Evolutionary conservation across 257 asterid genomes (phyloP).

Genomic region (Salvia splendens): DNA sequence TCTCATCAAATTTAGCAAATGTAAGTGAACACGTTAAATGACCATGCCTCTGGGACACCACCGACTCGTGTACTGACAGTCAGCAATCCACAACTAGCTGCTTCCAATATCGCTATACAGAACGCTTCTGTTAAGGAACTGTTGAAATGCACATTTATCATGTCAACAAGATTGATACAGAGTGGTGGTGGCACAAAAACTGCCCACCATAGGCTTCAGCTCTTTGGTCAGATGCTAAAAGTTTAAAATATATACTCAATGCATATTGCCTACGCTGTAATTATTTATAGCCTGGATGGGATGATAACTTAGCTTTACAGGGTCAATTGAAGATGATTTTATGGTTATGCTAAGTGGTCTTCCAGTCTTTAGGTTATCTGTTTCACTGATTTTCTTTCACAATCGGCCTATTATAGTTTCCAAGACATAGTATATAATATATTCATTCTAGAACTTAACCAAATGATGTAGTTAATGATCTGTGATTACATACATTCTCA

Average conservation of each 20-base stretch:
- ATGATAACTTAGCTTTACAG: neutral
- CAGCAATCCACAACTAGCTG: constrained; percentile 96
- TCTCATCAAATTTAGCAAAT: constrained; percentile 33
- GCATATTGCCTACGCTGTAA: neutral
- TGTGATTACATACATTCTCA: neutral
- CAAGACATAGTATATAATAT: neutral
- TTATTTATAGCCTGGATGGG: neutral
- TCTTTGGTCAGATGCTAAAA: neutral
- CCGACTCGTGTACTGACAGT: constrained; percentile 99
- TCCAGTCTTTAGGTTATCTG: neutral
- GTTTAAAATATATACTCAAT: neutral
- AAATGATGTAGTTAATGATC: neutral
- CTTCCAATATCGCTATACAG: constrained; percentile 96
- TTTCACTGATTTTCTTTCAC: neutral
- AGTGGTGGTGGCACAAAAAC: constrained; percentile 13
- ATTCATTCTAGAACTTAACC: neutral
- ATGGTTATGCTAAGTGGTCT: neutral
- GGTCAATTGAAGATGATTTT: neutral
- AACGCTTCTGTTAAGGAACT: constrained; percentile 98
- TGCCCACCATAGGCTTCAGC: constrained; percentile 10
- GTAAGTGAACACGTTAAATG: constrained; percentile 30
- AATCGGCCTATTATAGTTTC: neutral
- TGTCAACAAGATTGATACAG: constrained; percentile 20
- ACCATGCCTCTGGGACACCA: constrained; percentile 98
- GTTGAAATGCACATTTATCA: constrained; percentile 37